Evolutionary conservation across 106 monocot genomes (phyloP).

Genomic region (Dioscorea zingiberensis): DNA sequence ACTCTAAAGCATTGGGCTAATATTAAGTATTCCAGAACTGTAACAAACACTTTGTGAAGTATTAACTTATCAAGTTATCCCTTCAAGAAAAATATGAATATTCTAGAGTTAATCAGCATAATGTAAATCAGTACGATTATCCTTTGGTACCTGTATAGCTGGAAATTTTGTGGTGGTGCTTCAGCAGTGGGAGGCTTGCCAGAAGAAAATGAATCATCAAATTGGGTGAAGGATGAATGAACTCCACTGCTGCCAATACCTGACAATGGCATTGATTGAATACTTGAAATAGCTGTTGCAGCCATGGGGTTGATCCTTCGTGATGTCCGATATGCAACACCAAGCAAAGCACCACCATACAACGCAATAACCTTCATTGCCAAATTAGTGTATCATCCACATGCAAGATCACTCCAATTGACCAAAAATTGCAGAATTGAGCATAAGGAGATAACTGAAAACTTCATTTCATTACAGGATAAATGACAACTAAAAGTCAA

Average conservation of each 20-base stretch:
- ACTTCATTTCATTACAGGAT: too few relatives aligned
- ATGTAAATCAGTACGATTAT: neutral
- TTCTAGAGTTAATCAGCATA: too few relatives aligned
- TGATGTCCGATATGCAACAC: constrained; percentile 89
- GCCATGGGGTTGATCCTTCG: constrained; percentile 68
- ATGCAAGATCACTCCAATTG: too few relatives aligned
- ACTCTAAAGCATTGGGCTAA: too few relatives aligned
- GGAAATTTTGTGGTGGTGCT: constrained; percentile 87
- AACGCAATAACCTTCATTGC: constrained; percentile 76
- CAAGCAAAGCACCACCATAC: constrained; percentile 96
- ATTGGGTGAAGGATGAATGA: constrained; percentile 61
- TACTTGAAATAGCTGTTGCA: constrained; percentile 78
- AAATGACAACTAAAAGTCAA: too few relatives aligned
- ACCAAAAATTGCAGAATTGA: too few relatives aligned
- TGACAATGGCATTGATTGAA: constrained; percentile 92
- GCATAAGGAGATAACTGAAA: too few relatives aligned
- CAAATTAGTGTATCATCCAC: neutral
- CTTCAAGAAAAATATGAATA: too few relatives aligned
- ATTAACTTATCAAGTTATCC: too few relatives aligned
- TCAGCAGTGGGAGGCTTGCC: constrained; percentile 46
- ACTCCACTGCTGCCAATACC: constrained; percentile 70
- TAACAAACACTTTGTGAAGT: too few relatives aligned
- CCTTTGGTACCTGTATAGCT: constrained; percentile 67
- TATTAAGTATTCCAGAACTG: too few relatives aligned
- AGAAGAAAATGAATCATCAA: constrained; percentile 63